Evolutionary conservation across 2,329 filamentous ascomycete genomes (phyloP), one percentile per base, ranked within the genome.

Genomic region (Colletotrichum godetiae): DNA sequence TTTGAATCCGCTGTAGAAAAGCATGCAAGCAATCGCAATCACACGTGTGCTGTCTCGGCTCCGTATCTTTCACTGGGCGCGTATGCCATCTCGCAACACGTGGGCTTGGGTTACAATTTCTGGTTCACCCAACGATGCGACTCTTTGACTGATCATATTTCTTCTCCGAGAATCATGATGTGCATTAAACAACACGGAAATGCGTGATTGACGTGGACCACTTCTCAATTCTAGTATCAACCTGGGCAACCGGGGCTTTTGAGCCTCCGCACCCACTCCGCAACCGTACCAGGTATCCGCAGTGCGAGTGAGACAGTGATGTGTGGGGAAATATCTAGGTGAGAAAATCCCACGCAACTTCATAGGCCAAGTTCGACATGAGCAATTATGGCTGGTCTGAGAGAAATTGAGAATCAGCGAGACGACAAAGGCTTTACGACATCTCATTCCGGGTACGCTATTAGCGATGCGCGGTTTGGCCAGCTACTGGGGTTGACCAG

Each of bases 81-180:
- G 31, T 31, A 24, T 15, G 31, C 19, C 27, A 35, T n/a, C 29
- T 55, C 19, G 1, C 8, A 59, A 15, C 53, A 15, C 60, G 35
- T 69, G 59, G 67, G 37, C 52, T 42, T n/a, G 52, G 22, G 59
- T 58, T 59, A 37, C n/a, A 69, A 52, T 13, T 22, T 31, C 22
- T 49, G 35, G 22, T 29, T 55, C 8, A 37, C 24, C 49, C 19
- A 6, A 66, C 31, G 42, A 8, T 24, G n/a, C n/a, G 10, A 33
- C 13, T 55, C 27, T 29, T 42, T 66, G 55, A 66, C 42, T 31
- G 15, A 67, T 66, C 62, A 46, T 12, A 55, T 55, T 55, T 46
- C 55, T 66, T 60, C 27, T 46, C 19, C 5, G 27, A 27, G 6
- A 6, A 33, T 24, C 35, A 49, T n/a, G 12, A n/a, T 8, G 31